A percentile compares a stretch with the other conserved stretches of the same genome.
Conservation (phyloP, 768 basidiomycete species). For the Agaricus bisporus region DNA sequence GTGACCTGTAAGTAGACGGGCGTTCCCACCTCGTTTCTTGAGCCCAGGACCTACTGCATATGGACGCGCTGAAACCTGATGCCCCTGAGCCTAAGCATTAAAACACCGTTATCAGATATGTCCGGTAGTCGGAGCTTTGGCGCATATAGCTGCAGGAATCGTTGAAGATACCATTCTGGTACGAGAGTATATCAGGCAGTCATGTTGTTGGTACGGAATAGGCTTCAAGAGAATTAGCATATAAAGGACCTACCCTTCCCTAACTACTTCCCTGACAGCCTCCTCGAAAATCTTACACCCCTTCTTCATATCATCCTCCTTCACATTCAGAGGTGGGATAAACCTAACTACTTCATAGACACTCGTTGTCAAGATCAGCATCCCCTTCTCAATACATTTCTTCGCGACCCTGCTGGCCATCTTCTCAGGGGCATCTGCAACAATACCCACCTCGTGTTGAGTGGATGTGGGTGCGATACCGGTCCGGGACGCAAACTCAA, state of each 20-base stretch:
- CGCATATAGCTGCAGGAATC: not conserved
- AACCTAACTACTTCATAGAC: conserved; percentile 86
- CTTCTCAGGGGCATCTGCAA: conserved; percentile 28
- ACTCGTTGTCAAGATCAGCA: conserved; percentile 86
- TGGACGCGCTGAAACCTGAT: conserved; percentile 16
- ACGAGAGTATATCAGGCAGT: conserved; percentile 27
- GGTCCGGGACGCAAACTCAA: conserved; percentile 64
- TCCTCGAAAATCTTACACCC: conserved; percentile 61
- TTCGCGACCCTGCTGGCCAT: conserved; percentile 68
- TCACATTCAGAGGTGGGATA: conserved; percentile 88
- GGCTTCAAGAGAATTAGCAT: too few relatives aligned
- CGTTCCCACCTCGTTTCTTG: conserved; percentile 23
- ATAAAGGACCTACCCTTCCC: conserved; percentile 37
- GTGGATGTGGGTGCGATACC: conserved; percentile 20
- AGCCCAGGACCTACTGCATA: conserved; percentile 24
- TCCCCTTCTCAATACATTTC: conserved; percentile 79
- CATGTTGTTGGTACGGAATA: conserved; percentile 9
- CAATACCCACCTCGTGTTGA: conserved; percentile 37
- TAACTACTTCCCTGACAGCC: conserved; percentile 65
- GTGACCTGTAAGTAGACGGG: too few relatives aligned
- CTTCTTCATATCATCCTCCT: conserved; percentile 64
- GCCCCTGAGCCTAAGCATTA: too few relatives aligned
- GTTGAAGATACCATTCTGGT: conserved; percentile 12
- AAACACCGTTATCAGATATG: not conserved
- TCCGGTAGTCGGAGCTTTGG: not conserved